Base-by-base conservation (phyloP, 164 flowering plant species). In the Chimonanthus praecox region DNA sequence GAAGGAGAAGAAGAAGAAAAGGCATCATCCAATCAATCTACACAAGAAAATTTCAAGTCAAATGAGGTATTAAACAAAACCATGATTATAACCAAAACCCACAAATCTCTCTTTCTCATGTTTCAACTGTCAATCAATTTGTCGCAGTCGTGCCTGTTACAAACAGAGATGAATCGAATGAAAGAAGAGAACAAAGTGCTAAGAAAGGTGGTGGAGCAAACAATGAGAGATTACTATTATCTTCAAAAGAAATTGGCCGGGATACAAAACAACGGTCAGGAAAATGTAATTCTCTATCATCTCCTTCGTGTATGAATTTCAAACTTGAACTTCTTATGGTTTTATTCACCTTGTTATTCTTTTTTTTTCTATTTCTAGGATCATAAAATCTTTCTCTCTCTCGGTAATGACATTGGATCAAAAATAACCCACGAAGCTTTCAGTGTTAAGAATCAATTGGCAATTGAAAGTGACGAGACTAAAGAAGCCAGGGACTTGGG, bases 131-230 rank as follows among this genome's bases (percentile, higher is more conserved):
- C 58, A 87, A 44, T 82, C 51, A 20, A 16, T 8, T 33, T 71
- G 50, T 15, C 10, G 8, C 9, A 71, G 73, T 60, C 60, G 58
- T 71, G 44, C 60, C 81, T 62, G 47, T 65, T 91, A 20, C 83
- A 87, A 78, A 79, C 43, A 77, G 89, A 87, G 85, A 87, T 88
- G 89, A 77, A 76, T 18, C 73, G 85, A 6, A 86, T 90, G 86
- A 90, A 85, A 75, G 91, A 90, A 72, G 97, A 92, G 80, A 90
- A 90, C 83, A 76, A 82, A 70, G 78, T 75, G 44, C 68, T 92
- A 72, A 87, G 82, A 75, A 80, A 80, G 71, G 86, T 82, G 16
- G 88, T 92, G 21, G 92, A 92, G 69, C 80, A 87, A 74, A 86
- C 91, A 4, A 81, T 83, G 86, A 88, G 87, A 71, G 87, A 90